phyloP scores from a whole-genome alignment of 768 basidiomycete genomes.

The Royoungia palumana region DNA sequence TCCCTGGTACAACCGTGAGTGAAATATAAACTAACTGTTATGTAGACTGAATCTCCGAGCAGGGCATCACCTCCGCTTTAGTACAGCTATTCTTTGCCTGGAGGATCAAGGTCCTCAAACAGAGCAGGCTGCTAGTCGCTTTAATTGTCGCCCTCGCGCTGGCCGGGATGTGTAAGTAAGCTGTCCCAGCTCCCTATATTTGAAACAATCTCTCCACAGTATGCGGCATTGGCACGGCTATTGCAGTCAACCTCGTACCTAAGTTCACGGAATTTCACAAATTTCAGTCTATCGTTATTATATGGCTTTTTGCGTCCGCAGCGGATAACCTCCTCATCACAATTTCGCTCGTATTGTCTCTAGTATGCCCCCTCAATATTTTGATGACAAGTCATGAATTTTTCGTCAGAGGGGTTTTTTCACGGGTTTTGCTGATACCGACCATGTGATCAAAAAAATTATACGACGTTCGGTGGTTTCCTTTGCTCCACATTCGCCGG shows the following conservation, averaged over 20 bases:
- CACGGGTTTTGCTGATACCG: slow-evolving; percentile 37
- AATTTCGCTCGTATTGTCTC: slow-evolving; percentile 35
- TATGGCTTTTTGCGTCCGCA: slow-evolving; percentile 46
- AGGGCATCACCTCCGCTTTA: slow-evolving; percentile 26
- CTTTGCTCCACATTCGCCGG: background rate
- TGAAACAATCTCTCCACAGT: slow-evolving; percentile 15
- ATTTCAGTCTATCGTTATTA: slow-evolving; percentile 30
- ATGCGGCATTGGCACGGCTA: slow-evolving; percentile 29
- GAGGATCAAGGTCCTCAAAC: slow-evolving; percentile 22
- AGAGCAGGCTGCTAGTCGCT: slow-evolving; percentile 7
- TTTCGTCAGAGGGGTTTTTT: slow-evolving; percentile 31
- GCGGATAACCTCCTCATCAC: slow-evolving; percentile 49
- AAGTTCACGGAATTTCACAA: slow-evolving; percentile 27
- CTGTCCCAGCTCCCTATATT: background rate
- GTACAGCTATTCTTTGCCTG: slow-evolving; percentile 31
- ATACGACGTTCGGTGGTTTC: slow-evolving; percentile 25
- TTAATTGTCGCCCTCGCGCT: slow-evolving; percentile 14
- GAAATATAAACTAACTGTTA: too few species aligned
- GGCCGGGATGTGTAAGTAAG: slow-evolving; percentile 17
- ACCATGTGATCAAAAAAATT: slow-evolving; percentile 36
- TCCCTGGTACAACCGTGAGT: slow-evolving; percentile 24
- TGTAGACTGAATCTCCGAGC: background rate
- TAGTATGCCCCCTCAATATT: slow-evolving; percentile 33
- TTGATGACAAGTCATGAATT: background rate
- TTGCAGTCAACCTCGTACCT: slow-evolving; percentile 28